Percentiles rank a stretch among this genome's conserved stretches.
Evolutionary conservation across 306 rosid genomes (phyloP).

Genomic region (Malus domestica): DNA sequence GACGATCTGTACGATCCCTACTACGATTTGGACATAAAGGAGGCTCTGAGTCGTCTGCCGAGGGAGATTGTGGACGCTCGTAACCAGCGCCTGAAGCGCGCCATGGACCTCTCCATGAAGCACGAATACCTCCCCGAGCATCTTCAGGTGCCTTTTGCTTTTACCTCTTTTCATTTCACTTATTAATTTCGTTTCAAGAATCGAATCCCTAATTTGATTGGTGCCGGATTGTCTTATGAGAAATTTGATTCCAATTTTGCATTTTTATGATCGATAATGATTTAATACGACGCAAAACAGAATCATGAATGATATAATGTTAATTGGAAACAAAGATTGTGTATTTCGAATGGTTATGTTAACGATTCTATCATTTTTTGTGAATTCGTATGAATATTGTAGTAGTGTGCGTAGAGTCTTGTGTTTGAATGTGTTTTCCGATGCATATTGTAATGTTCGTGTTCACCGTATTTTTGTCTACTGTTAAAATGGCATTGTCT

Average conservation of each 20-base stretch:
- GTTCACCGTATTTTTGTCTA: not conserved
- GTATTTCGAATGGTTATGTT: not conserved
- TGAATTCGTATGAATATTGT: no score
- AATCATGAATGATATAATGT: not conserved
- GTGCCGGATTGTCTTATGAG: not conserved
- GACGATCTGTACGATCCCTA: slow-evolving; percentile 86
- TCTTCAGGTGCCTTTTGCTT: slow-evolving; percentile 56
- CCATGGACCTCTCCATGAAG: slow-evolving; percentile 97
- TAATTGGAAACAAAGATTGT: not conserved
- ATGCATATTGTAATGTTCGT: not conserved
- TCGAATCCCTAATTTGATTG: not conserved
- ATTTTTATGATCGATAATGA: not conserved
- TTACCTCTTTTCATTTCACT: not conserved
- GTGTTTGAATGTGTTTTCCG: not conserved
- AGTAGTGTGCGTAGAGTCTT: not conserved
- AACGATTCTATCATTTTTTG: not conserved
- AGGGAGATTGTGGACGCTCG: slow-evolving; percentile 89
- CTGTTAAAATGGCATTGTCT: not conserved
- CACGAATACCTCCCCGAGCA: slow-evolving; percentile 73
- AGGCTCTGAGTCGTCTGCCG: slow-evolving; percentile 81
- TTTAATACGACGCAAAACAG: not conserved
- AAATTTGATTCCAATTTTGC: not conserved
- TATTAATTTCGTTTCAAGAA: not conserved
- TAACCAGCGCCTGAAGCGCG: slow-evolving; percentile 88
- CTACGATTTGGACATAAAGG: slow-evolving; percentile 81